Evolutionary conservation across 805 yeast genomes (phyloP).

Genomic region (Maudiozyma saulgeensis): DNA sequence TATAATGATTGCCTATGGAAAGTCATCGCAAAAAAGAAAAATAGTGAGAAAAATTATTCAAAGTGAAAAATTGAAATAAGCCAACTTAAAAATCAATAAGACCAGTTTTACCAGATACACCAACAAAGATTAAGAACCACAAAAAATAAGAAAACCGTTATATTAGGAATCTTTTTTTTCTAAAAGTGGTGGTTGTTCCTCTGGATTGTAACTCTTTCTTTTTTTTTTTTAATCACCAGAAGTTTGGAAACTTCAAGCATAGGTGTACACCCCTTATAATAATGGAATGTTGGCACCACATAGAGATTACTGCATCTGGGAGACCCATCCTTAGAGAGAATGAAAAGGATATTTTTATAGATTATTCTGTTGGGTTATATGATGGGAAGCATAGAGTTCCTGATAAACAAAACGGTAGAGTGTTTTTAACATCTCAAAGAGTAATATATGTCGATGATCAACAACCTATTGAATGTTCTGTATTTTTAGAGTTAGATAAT

Average conservation of each 20-base stretch:
- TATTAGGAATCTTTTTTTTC: no score
- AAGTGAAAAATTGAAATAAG: no score
- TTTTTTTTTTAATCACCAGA: no score
- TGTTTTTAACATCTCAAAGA: constrained; percentile 66
- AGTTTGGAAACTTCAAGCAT: no score
- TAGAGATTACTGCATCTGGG: constrained; percentile 32
- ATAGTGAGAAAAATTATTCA: no score
- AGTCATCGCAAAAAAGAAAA: no score
- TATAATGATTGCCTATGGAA: no score
- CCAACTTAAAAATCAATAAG: no score
- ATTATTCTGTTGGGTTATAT: constrained; percentile 59
- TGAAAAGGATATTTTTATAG: constrained; percentile 47
- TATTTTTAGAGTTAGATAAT: constrained; percentile 38
- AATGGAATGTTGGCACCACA: constrained; percentile 30
- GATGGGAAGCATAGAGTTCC: constrained; percentile 61
- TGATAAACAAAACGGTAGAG: constrained; percentile 62
- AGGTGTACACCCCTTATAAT: not conserved
- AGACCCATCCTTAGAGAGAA: constrained; percentile 32
- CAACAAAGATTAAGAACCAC: no score
- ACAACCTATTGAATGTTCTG: constrained; percentile 33
- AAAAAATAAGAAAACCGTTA: no score
- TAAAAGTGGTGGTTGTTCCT: no score
- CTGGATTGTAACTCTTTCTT: not conserved
- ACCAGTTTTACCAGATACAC: no score
- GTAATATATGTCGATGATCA: constrained; percentile 61